Conservation (phyloP, 805 yeast genomes). For the Hanseniaspora mollemarum region DNA sequence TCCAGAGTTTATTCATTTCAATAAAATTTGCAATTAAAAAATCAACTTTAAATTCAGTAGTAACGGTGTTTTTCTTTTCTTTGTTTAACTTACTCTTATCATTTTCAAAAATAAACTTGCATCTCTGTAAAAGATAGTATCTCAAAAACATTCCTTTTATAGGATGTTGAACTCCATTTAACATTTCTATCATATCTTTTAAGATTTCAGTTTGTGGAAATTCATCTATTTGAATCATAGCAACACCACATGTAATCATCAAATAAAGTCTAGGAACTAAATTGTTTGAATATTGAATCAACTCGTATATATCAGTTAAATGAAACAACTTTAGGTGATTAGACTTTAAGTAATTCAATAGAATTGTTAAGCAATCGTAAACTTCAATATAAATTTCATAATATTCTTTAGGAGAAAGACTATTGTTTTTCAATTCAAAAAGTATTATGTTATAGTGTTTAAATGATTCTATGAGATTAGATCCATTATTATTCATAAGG, state of each 20-base stretch:
- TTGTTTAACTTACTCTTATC: conserved; percentile 7
- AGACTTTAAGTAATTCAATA: conserved; percentile 54
- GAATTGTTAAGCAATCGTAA: conserved; percentile 65
- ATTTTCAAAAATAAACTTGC: conserved; percentile 38
- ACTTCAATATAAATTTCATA: conserved; percentile 79
- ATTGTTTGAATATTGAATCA: conserved; percentile 91
- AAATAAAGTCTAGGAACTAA: conserved; percentile 82
- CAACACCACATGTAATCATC: conserved; percentile 91
- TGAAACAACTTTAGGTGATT: conserved; percentile 56
- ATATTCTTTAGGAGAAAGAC: conserved; percentile 77
- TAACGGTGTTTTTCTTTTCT: conserved; percentile 20
- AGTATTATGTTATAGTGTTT: conserved; percentile 9
- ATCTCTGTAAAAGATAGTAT: conserved; percentile 76
- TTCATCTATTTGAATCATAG: conserved; percentile 64
- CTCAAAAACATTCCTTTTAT: conserved; percentile 81
- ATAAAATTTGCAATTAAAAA: conserved; percentile 78
- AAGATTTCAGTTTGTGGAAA: conserved; percentile 77
- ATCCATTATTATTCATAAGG: conserved; percentile 9
- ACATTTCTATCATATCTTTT: conserved; percentile 96
- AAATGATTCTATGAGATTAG: conserved; percentile 12
- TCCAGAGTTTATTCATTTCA: conserved; percentile 98
- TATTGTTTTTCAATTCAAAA: conserved; percentile 18
- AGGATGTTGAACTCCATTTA: conserved; percentile 93
- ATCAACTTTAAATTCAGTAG: conserved; percentile 37
- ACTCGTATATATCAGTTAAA: conserved; percentile 80